Base-by-base conservation (phyloP, 495 filamentous ascomycete species). In the Ascobolus immersus region DNA sequence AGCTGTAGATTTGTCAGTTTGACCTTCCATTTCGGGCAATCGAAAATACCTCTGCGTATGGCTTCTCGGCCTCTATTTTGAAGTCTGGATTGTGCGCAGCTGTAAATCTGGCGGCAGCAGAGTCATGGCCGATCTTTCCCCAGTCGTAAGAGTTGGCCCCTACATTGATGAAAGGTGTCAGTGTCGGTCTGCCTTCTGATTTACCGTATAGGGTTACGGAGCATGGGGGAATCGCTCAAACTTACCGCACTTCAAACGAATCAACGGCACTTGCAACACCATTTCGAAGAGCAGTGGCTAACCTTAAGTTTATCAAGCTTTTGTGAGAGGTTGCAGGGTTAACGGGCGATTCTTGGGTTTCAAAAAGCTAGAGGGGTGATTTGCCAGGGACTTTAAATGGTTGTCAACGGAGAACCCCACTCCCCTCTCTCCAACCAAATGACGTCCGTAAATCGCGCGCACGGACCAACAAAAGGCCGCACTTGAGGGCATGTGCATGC, bases 101-200 rank as follows among this genome's bases (percentile, higher is more conserved):
- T 36, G 78, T 78, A 50, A 71, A 86, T 35, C 66, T 67, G 32
- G 78, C 71, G 39, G 77, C 70, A 17, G 76, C 65, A 18, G 84
- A 92, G 17, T 74, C 60, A 22, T 65, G 64, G 40, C 84, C 84
- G 39, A 79, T 62, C 58, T 89, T 91, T 67, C 86, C 86, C 86
- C 86, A 96, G 54, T 93, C 86, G 52, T 96, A 96, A 54, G 82
- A 92, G 51, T 96, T 96, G 43, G 82, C 78, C 44, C 73, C 73
- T 77, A 33, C n/a, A 17, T 31, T 14, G n/a, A 31, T 31, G n/a
- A 27, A 27, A 27, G 11, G 2, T n/a, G 25, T 14, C 11, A 11
- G 2, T 1, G 14, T 27, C 7, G 7, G 22, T 7, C 7, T 7
- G 22, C 7, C n/a, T 25, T 7, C 7, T 25, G 22, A 25, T 25